Percentiles rank a stretch among this genome's conserved stretches.
These are phyloP conservation scores for Pseudohyphozyma bogoriensis DNA, from an alignment of 768 basidiomycete species.

Conservation along the genomic window DNA sequence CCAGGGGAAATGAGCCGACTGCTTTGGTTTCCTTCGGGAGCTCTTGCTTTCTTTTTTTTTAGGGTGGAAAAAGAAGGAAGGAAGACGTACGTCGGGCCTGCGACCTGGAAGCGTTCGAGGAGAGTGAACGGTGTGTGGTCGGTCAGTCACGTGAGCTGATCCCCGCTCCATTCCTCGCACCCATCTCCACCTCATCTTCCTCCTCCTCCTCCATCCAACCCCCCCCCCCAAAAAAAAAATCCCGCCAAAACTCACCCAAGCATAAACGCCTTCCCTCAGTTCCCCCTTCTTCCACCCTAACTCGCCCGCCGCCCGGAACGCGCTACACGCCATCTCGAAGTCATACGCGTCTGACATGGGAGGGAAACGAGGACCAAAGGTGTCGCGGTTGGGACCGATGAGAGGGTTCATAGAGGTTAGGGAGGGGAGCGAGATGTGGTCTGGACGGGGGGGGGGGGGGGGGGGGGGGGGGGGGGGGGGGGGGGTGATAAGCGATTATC, in stretches of 20 bases:
- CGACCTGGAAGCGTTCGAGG: too few relatives aligned
- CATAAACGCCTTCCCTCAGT: constrained; percentile 71
- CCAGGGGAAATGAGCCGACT: constrained; percentile 58
- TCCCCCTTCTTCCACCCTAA: constrained; percentile 50
- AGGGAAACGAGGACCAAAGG: constrained; percentile 60
- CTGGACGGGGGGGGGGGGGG: too few relatives aligned
- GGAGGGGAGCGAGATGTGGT: constrained; percentile 55
- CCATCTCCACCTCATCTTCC: too few relatives aligned
- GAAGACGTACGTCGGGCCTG: neutral
- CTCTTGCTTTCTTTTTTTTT: too few relatives aligned
- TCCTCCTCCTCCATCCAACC: too few relatives aligned
- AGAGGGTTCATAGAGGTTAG: constrained; percentile 50
- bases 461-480: too few relatives aligned
- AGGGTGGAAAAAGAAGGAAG: neutral
- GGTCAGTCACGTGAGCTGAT: too few relatives aligned
- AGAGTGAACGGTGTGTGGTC: too few relatives aligned
- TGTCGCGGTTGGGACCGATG: constrained; percentile 56
- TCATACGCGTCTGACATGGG: constrained; percentile 75
- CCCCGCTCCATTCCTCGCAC: too few relatives aligned
- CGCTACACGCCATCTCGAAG: constrained; percentile 54
- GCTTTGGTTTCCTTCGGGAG: too few relatives aligned
- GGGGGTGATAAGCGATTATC: too few relatives aligned
- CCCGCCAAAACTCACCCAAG: constrained; percentile 61
- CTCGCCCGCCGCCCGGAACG: constrained; percentile 60
- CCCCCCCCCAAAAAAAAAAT: too few relatives aligned